Conservation (phyloP, 192 early-diverging fungal species). For the Chytriomyces sp. region DNA sequence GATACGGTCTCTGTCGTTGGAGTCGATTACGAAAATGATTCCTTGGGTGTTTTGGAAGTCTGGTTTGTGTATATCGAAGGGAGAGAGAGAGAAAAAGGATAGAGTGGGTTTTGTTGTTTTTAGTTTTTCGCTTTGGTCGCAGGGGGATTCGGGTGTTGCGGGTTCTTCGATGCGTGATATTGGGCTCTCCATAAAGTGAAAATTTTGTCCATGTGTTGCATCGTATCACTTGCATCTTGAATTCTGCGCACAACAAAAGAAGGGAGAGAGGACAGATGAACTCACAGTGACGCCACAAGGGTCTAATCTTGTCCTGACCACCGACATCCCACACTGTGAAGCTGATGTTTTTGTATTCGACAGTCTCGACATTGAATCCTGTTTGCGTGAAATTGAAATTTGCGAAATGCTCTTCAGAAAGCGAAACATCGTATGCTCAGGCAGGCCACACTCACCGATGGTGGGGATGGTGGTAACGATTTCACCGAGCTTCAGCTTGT, state of each 20-base stretch:
- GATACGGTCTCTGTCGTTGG: slow-evolving; percentile 94
- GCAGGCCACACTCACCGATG: slow-evolving; percentile 77
- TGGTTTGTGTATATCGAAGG: slow-evolving; percentile 76
- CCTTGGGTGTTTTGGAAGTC: slow-evolving; percentile 97
- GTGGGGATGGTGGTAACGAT: slow-evolving; percentile 99
- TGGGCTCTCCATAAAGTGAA: background rate
- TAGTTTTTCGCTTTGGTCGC: slow-evolving; percentile 88
- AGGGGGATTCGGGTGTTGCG: background rate
- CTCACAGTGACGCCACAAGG: slow-evolving; percentile 96
- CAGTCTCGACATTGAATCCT: slow-evolving; percentile 98
- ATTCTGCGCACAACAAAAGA: background rate
- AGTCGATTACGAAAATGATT: slow-evolving; percentile 97
- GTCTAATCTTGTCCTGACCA: slow-evolving; percentile 98
- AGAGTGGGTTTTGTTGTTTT: slow-evolving; percentile 88
- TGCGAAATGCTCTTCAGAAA: slow-evolving; percentile 29
- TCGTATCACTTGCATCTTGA: background rate
- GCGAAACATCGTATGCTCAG: slow-evolving; percentile 12
- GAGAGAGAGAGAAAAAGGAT: slow-evolving; percentile 72
- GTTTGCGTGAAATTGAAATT: slow-evolving; percentile 1
- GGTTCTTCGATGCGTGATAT: slow-evolving; percentile 82
- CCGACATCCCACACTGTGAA: slow-evolving; percentile 99
- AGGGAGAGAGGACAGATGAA: slow-evolving; percentile 4
- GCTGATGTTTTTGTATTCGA: slow-evolving; percentile 97
- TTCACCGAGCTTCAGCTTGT: slow-evolving; percentile 98
- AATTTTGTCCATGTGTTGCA: background rate